Evolutionary conservation across 441 rosid species (phyloP), one percentile per base, ranked within the genome.

Genomic region (Theobroma grandiflorum): DNA sequence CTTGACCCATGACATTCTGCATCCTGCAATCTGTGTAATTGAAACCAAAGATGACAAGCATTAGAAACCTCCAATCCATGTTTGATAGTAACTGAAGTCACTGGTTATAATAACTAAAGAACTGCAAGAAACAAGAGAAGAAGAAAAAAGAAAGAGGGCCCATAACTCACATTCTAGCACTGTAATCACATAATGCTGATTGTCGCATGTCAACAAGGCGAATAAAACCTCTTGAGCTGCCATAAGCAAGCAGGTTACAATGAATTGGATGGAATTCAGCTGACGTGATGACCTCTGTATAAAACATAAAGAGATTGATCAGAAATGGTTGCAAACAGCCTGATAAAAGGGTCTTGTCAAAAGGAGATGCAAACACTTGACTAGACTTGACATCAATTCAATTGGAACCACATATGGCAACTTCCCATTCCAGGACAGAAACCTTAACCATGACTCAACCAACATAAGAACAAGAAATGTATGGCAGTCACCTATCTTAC

Each of bases 201-300:
- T 89, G 92, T 26, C 94, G 90, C 94, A 93, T 84, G 88, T 91
- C 95, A 84, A 88, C 88, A 35, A 93, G 80, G 67, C 83, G 90
- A 79, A 91, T 84, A 79, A 82, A 91, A 75, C 97, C 97, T 86
- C 95, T 93, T 75, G 97, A 91, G 80, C 93, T 91, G 87, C 95
- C 87, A 88, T 88, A 91, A 43, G 94, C 93, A 55, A 93, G 90
- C 77, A 87, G 83, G 85, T 93, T 91, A 84, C 97, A 93, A 35
- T 89, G 89, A 77, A 50, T 76, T 53, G 97, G 97, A 81, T 93
- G 95, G 83, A 93, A 91, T 75, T 90, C 90, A 20, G 97, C 94
- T 53, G 94, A 87, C 20, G 93, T 93, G 77, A 93, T 91, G 84
- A 93, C 94, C 92, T 93, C 93, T 93, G 94, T 81, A 83, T 35